phyloP scores from a whole-genome alignment of 2,329 filamentous ascomycete species.

The Cytospora schulzeri region DNA sequence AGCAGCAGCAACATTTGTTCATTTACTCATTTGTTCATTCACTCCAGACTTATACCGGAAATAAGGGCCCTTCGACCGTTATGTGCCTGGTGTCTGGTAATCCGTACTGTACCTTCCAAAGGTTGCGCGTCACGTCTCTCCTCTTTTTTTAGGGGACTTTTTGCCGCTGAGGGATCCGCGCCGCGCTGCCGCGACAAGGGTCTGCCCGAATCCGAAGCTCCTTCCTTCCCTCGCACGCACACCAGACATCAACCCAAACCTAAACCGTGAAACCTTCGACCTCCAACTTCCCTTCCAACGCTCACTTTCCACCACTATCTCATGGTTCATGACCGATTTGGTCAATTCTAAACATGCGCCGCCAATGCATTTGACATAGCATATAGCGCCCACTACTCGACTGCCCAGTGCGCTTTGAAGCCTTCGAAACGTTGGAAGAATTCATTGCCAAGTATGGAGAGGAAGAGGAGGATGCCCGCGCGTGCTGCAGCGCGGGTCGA shows the following conservation, averaged over 20 bases:
- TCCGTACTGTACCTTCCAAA: neutral
- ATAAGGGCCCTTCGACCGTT: neutral
- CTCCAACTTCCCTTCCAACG: constrained; percentile 5
- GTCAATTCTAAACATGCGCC: constrained; percentile 18
- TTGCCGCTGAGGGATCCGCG: constrained; percentile 11
- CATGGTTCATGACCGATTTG: constrained; percentile 16
- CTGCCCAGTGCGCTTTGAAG: neutral
- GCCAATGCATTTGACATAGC: constrained; percentile 21
- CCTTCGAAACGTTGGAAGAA: neutral
- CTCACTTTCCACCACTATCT: neutral
- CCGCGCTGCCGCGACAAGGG: neutral
- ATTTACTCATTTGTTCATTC: neutral
- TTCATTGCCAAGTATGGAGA: constrained; percentile 54
- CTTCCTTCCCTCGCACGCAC: neutral
- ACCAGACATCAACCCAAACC: neutral
- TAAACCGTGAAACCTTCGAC: constrained; percentile 3
- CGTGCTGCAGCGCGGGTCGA: constrained; percentile 64
- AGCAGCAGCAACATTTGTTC: too few relatives aligned
- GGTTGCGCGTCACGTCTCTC: neutral
- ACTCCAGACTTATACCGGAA: neutral
- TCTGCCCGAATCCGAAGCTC: neutral
- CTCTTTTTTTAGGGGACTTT: neutral
- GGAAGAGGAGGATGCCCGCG: constrained; percentile 66
- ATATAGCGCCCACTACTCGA: constrained; percentile 8
- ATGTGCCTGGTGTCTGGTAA: too few relatives aligned